Evolutionary conservation across 768 basidiomycete genomes (phyloP), one percentile per base, ranked within the genome.

Genomic region (Phaeolepiota aurea): DNA sequence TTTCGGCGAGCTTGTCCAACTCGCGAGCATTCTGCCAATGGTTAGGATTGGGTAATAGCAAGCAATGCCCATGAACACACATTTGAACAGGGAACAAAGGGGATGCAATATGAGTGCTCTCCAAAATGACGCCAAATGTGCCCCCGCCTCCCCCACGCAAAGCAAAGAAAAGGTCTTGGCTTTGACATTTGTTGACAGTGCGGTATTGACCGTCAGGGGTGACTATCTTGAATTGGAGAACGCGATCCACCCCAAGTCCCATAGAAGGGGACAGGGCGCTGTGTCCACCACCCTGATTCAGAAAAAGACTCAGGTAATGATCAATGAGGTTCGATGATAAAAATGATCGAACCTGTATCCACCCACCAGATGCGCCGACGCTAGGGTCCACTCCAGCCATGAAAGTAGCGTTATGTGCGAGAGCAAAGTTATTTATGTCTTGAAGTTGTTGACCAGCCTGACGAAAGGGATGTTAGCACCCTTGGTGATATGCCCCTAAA

Each of bases 81-180:
- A n/a, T n/a, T n/a, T n/a, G n/a, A n/a, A n/a, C n/a, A n/a, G n/a
- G n/a, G n/a, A n/a, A n/a, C n/a, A n/a, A n/a, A n/a, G n/a, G n/a
- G n/a, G n/a, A n/a, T n/a, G n/a, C n/a, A n/a, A n/a, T n/a, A n/a
- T n/a, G n/a, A n/a, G n/a, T n/a, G n/a, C n/a, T n/a, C n/a, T 56
- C 62, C 4, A 67, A 52, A 12, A 71, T 69, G 25, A 70, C 65
- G 15, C 68, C 69, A 39, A 69, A 71, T 5, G 69, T 71, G 0
- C 68, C 66, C n/a, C 69, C 69, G 9, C 69, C 69, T 23, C 68
- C 69, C 38, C 69, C 69, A 21, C 68, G 64, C 23, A 78, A 63
- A 12, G 74, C 76, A 43, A 65, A 78, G 56, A 75, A 77, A 0
- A 77, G 61, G 54, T 77, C 74, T 40, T 59, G 43, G 43, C 76